Conservation (phyloP, 306 rosid species). For the Ochetophila trinervis region DNA sequence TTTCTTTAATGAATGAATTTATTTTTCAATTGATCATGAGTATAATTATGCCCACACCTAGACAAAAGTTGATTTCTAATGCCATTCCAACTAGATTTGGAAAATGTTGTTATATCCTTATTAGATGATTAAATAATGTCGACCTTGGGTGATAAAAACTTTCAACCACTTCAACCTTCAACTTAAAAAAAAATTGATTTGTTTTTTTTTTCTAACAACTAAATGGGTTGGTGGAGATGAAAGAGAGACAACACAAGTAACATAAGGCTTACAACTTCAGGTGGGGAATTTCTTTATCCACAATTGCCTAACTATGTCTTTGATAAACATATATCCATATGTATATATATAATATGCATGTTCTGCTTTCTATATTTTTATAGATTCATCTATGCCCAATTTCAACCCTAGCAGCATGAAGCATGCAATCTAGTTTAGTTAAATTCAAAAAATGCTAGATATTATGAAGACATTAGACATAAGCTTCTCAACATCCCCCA, state of each 20-base stretch:
- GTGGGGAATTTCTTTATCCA: slow-evolving; percentile 4
- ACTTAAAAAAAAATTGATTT: too few species aligned
- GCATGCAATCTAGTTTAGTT: slow-evolving; percentile 21
- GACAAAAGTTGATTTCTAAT: too few species aligned
- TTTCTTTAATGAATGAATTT: too few species aligned
- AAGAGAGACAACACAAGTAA: slow-evolving; percentile 40
- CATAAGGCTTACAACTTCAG: slow-evolving; percentile 32
- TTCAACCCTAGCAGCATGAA: slow-evolving; percentile 7
- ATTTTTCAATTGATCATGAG: too few species aligned
- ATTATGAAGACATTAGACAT: slow-evolving; percentile 38
- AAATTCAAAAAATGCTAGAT: slow-evolving; percentile 38
- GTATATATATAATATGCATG: too few species aligned
- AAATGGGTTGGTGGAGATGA: slow-evolving; percentile 42
- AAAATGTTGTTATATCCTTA: too few species aligned
- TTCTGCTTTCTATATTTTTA: slow-evolving; percentile 11
- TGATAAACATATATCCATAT: slow-evolving; percentile 5
- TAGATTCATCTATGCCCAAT: slow-evolving; percentile 10
- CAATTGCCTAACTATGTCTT: neutral
- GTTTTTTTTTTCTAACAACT: slow-evolving; percentile 17
- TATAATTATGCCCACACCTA: too few species aligned
- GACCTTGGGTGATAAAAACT: too few species aligned
- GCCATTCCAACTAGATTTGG: too few species aligned
- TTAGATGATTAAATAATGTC: too few species aligned
- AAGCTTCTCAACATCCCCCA: too few species aligned
- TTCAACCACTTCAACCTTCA: too few species aligned